A percentile compares a stretch with the other conserved stretches of the same genome.
Evolutionary conservation across 495 filamentous ascomycete species (phyloP).

Genomic region (Arthonia radiata): DNA sequence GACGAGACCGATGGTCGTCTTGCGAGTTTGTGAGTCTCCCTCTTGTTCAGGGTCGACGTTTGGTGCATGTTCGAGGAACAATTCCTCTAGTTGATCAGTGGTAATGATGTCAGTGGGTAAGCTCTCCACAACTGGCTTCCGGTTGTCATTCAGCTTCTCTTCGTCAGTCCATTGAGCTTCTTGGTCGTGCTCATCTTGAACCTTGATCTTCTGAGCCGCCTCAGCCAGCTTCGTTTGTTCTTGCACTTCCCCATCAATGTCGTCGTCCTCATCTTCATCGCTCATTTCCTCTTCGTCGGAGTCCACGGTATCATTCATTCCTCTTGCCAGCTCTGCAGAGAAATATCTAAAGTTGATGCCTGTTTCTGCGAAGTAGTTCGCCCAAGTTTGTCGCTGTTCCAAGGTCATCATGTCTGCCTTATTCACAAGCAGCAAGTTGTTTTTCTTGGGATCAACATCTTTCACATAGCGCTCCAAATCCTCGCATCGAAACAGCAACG

Average conservation of each 20-base stretch:
- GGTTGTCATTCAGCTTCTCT: constrained; percentile 8
- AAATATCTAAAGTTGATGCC: constrained; percentile 85
- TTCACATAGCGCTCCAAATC: constrained; percentile 87
- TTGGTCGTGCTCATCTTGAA: constrained; percentile 17
- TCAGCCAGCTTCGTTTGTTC: constrained; percentile 4
- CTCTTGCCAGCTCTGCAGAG: constrained; percentile 76
- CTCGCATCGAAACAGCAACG: constrained; percentile 77
- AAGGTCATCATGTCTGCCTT: constrained; percentile 98
- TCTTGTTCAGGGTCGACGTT: constrained; percentile 14
- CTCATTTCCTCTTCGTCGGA: constrained; percentile 12
- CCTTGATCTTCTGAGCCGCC: constrained; percentile 7
- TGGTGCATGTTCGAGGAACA: constrained; percentile 58
- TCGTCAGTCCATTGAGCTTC: constrained; percentile 10
- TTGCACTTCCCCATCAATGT: constrained; percentile 3
- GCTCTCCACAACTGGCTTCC: constrained; percentile 8
- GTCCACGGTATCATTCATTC: constrained; percentile 46
- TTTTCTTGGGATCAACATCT: constrained; percentile 67
- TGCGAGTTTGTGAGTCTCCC: constrained; percentile 19
- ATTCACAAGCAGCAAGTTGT: constrained; percentile 84
- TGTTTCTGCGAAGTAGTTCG: constrained; percentile 58
- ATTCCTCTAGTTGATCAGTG: constrained; percentile 69
- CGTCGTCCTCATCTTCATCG: not conserved
- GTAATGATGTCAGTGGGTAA: constrained; percentile 54
- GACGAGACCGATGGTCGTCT: constrained; percentile 76
- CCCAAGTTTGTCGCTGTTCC: constrained; percentile 66